Conservation (phyloP, 2,329 filamentous ascomycete genomes). For the Gnomoniopsis sp. region DNA sequence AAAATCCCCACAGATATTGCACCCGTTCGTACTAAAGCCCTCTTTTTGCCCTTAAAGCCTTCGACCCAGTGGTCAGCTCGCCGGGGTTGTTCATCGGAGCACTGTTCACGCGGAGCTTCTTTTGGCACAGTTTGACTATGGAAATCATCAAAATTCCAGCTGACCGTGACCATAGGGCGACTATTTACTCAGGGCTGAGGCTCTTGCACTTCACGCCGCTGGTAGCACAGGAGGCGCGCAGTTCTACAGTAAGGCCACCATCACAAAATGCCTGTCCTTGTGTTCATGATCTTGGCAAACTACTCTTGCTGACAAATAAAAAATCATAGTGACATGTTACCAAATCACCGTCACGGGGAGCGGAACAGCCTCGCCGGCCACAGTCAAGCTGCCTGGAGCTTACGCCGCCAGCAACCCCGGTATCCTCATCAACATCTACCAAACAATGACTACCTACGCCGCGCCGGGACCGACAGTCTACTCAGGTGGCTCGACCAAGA, state of each 20-base stretch:
- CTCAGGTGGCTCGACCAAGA: conserved; percentile 36
- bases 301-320: neutral
- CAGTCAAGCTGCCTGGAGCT: conserved; percentile 39
- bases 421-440: conserved; percentile 46
- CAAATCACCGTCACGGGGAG: conserved; percentile 30
- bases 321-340: conserved; percentile 30
- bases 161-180: conserved; percentile 24
- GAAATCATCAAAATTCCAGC: too few species aligned
- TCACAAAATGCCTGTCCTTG: too few species aligned
- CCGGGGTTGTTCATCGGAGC: too few species aligned
- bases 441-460: conserved; percentile 34
- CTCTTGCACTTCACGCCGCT: conserved; percentile 45
- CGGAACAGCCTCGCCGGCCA: conserved; percentile 27
- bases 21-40: neutral
- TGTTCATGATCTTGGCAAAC: too few species aligned
- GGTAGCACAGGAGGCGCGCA: conserved; percentile 30
- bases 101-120: too few species aligned
- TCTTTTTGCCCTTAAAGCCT: too few species aligned
- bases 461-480: conserved; percentile 42
- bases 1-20: conserved; percentile 30
- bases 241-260: conserved; percentile 32
- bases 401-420: conserved; percentile 42
- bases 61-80: too few species aligned
- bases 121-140: too few species aligned
- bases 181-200: conserved; percentile 47